Percentiles rank a stretch among this genome's conserved stretches.
Evolutionary conservation across 805 yeast species (phyloP).

Genomic region (Huiozyma naganishii): DNA sequence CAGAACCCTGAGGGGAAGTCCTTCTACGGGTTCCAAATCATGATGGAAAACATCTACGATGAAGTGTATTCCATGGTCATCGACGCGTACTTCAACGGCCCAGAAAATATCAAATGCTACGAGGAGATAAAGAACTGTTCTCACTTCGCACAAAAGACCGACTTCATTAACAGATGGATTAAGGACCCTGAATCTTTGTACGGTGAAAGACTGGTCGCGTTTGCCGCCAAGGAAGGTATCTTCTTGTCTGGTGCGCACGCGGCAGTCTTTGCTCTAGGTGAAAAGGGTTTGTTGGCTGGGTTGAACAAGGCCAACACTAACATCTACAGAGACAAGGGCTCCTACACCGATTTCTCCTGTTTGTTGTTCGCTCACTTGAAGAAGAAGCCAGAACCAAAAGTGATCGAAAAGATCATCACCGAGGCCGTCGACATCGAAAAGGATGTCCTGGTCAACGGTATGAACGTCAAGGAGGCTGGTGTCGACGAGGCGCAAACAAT

Average conservation of each 20-base stretch:
- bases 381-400: conserved; percentile 68
- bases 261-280: conserved; percentile 92
- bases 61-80: conserved; percentile 91
- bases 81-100: conserved; percentile 90
- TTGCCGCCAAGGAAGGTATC: conserved; percentile 97
- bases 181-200: conserved; percentile 73
- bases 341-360: conserved; percentile 96
- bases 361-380: conserved; percentile 83
- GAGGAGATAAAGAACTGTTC: conserved; percentile 90
- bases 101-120: conserved; percentile 77
- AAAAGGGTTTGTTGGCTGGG: conserved; percentile 96
- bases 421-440: conserved; percentile 94
- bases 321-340: conserved; percentile 94
- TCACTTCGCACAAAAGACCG: conserved; percentile 87
- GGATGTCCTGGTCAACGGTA: conserved; percentile 81
- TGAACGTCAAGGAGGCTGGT: conserved; percentile 83
- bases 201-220: conserved; percentile 91
- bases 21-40: conserved; percentile 97
- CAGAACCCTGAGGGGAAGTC: conserved; percentile 96
- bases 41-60: conserved; percentile 98
- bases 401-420: conserved; percentile 73
- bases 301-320: conserved; percentile 90
- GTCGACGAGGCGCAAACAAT: conserved; percentile 87
- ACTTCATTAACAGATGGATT: conserved; percentile 97
- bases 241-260: conserved; percentile 97